These are phyloP conservation scores for Zopfia rhizophila DNA, from an alignment of 2,329 filamentous ascomycete genomes.

Conservation along the genomic window DNA sequence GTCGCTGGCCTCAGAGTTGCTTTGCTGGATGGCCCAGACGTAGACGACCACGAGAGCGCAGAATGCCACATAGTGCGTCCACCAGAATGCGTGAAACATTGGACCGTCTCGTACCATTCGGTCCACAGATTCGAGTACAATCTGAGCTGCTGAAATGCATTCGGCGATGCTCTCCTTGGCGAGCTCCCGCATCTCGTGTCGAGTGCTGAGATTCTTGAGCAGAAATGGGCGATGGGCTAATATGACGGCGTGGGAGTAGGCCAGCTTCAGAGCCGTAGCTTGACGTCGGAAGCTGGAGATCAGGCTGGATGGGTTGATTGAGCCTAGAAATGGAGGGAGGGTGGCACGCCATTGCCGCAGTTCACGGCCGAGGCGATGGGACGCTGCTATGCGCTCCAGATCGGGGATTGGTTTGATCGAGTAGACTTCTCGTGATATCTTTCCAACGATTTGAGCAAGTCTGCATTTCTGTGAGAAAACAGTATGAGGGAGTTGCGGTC, in stretches of 20 bases:
- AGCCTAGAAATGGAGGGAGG: constrained; percentile 57
- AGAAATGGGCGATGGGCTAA: constrained; percentile 47
- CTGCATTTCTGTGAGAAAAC: constrained; percentile 15
- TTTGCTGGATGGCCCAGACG: constrained; percentile 59
- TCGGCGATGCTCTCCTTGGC: constrained; percentile 53
- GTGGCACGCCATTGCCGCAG: constrained; percentile 45
- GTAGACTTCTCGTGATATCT: constrained; percentile 46
- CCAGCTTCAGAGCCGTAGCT: constrained; percentile 41
- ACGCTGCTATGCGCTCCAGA: constrained; percentile 50
- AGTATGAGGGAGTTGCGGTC: constrained; percentile 24
- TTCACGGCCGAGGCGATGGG: constrained; percentile 51
- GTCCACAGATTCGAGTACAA: constrained; percentile 50
- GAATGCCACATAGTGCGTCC: constrained; percentile 62
- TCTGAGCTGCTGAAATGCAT: constrained; percentile 56
- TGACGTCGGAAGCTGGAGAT: constrained; percentile 57
- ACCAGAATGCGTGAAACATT: constrained; percentile 59
- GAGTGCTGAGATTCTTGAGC: constrained; percentile 28
- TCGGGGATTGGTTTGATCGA: constrained; percentile 45
- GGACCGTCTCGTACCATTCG: constrained; percentile 50
- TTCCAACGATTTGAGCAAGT: constrained; percentile 43
- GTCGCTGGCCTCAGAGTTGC: constrained; percentile 14
- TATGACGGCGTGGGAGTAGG: constrained; percentile 49
- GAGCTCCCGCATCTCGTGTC: constrained; percentile 37
- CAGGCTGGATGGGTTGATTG: constrained; percentile 57
- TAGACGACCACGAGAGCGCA: constrained; percentile 61